phyloP scores from a whole-genome alignment of 306 rosid species.

The Arachis hypogaea region DNA sequence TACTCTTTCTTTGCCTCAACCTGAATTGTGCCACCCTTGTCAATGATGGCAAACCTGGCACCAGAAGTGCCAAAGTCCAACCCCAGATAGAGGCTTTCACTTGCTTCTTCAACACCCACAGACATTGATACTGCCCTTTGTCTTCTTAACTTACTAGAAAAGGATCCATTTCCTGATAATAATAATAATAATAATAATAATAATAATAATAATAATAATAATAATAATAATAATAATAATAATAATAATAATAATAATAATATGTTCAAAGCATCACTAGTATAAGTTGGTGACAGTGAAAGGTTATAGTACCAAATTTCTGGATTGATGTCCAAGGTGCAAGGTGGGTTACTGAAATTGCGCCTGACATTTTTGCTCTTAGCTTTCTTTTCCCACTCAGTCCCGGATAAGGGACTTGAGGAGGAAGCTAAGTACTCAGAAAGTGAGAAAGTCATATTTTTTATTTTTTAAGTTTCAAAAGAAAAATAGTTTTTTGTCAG shows the following conservation, averaged over 20 bases:
- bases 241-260: not conserved
- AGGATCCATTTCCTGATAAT: slow-evolving; percentile 42
- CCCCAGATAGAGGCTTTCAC: slow-evolving; percentile 74
- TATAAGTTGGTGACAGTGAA: not conserved
- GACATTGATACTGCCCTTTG: slow-evolving; percentile 49
- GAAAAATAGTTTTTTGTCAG: no score
- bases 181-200: not conserved
- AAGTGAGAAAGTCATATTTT: slow-evolving; percentile 16
- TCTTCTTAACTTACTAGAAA: slow-evolving; percentile 12
- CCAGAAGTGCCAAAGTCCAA: slow-evolving; percentile 93
- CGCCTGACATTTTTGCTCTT: slow-evolving; percentile 45
- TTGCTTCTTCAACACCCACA: slow-evolving; percentile 31
- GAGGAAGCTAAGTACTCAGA: slow-evolving; percentile 12
- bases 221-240: no score
- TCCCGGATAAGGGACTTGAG: slow-evolving; percentile 39
- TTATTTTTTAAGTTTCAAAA: not conserved
- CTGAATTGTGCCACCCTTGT: slow-evolving; percentile 57
- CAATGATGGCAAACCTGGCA: slow-evolving; percentile 83
- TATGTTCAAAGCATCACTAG: slow-evolving; percentile 11
- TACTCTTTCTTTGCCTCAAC: slow-evolving; percentile 80
- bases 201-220: no score
- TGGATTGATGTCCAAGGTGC: slow-evolving; percentile 33
- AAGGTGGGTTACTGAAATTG: slow-evolving; percentile 30
- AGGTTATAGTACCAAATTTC: slow-evolving; percentile 43
- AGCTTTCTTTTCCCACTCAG: not conserved